A percentile compares a stretch with the other conserved stretches of the same genome.
These are phyloP conservation scores for Alloteropsis semialata DNA, from an alignment of 176 grass and related monocot genomes.

Conservation along the genomic window DNA sequence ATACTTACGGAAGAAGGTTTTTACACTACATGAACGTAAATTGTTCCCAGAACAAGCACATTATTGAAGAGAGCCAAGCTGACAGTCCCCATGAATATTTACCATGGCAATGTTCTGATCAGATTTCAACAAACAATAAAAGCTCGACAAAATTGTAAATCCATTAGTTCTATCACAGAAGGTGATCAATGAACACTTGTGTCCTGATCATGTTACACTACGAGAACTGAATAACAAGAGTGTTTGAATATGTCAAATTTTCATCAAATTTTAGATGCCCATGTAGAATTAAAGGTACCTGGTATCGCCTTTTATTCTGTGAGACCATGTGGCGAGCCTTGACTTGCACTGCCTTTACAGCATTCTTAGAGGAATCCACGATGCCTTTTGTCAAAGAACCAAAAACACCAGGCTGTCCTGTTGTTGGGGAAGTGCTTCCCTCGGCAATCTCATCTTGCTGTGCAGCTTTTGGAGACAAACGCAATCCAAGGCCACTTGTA, in stretches of 20 bases:
- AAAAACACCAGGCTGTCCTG: constrained; percentile 67
- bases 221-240: neutral
- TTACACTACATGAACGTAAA: too few species aligned
- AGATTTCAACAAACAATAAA: neutral
- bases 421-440: constrained; percentile 48
- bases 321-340: constrained; percentile 97
- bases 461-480: constrained; percentile 63
- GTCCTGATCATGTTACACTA: constrained; percentile 16
- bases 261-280: neutral
- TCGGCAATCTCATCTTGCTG: constrained; percentile 58
- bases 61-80: neutral
- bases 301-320: constrained; percentile 97
- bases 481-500: constrained; percentile 75
- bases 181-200: neutral
- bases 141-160: neutral
- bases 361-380: constrained; percentile 90
- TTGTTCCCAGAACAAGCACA: too few species aligned
- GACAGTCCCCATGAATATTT: neutral
- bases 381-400: constrained; percentile 90
- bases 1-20: too few species aligned
- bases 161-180: neutral
- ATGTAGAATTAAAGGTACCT: constrained; percentile 44
- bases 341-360: constrained; percentile 97
- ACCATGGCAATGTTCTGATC: constrained; percentile 1
- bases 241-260: neutral